Evolutionary conservation across 164 flowering plant species (phyloP).

Genomic region (Sextonia rubra): DNA sequence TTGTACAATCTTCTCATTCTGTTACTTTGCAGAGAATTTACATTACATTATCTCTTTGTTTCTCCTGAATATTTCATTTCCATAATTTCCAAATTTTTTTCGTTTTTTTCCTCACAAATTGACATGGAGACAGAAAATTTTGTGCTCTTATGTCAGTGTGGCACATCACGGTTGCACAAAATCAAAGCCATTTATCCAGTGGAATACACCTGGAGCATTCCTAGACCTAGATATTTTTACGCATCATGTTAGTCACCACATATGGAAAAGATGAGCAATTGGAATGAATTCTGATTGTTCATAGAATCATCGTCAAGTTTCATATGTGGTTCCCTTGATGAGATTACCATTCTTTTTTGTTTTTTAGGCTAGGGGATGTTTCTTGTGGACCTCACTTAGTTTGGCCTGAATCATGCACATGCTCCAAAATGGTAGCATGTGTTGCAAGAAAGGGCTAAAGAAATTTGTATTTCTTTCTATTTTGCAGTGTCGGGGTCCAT

Average conservation of each 20-base stretch:
- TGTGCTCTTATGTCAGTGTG: too few species aligned
- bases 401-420: not conserved
- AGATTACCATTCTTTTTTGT: not conserved
- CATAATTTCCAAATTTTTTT: not conserved
- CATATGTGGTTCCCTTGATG: not conserved
- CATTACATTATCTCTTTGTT: not conserved
- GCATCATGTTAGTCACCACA: not conserved
- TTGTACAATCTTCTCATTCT: not conserved
- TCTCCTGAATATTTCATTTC: not conserved
- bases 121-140: too few species aligned
- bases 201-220: not conserved
- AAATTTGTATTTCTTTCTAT: not conserved
- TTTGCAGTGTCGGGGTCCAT: conserved; percentile 90
- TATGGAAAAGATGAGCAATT: not conserved
- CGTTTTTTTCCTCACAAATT: not conserved
- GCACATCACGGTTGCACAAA: not conserved
- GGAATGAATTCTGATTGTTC: not conserved
- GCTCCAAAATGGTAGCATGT: not conserved
- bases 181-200: not conserved
- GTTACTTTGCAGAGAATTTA: not conserved
- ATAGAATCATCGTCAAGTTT: too few species aligned
- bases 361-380: not conserved
- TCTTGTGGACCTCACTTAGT: not conserved
- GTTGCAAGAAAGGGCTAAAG: not conserved
- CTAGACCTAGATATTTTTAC: not conserved